These are phyloP conservation scores for Nicotiana knightiana DNA, from an alignment of 257 asterid species.

Conservation along the genomic window DNA sequence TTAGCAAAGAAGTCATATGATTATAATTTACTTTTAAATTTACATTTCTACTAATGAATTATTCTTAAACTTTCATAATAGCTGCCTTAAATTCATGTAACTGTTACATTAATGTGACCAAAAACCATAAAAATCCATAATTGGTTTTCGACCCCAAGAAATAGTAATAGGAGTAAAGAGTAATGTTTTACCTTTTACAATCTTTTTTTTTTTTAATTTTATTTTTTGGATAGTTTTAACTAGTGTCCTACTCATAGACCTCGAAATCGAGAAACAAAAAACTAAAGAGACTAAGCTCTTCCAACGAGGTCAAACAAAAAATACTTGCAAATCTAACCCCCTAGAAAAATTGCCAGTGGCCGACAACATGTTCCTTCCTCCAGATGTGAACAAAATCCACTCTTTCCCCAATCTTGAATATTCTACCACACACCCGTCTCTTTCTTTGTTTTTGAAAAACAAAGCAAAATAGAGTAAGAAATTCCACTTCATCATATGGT, in stretches of 20 bases:
- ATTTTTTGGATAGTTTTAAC: neutral
- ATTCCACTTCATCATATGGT: neutral
- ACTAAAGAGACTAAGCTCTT: conserved; percentile 11
- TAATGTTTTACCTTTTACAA: neutral
- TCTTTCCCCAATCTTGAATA: conserved; percentile 12
- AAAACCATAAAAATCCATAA: neutral
- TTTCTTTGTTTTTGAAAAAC: conserved; percentile 21
- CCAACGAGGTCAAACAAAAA: conserved; percentile 35
- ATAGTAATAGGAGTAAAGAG: too few species aligned
- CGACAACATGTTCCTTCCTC: conserved; percentile 43
- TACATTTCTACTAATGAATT: neutral
- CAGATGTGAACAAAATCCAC: conserved; percentile 57
- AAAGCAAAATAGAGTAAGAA: neutral
- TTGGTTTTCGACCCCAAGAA: too few species aligned
- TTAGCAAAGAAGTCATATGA: neutral
- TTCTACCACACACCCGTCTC: conserved; percentile 26
- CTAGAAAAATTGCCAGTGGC: conserved; percentile 33
- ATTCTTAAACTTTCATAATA: neutral
- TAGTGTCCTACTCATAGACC: neutral
- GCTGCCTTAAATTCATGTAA: neutral
- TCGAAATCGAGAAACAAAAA: neutral
- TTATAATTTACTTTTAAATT: neutral
- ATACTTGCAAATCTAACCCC: conserved; percentile 8
- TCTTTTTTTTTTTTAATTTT: neutral
- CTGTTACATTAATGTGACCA: neutral